Percentiles rank a stretch among this genome's conserved stretches.
Evolutionary conservation across 139 green algal species (phyloP).

Genomic region (Pleodorina starrii): DNA sequence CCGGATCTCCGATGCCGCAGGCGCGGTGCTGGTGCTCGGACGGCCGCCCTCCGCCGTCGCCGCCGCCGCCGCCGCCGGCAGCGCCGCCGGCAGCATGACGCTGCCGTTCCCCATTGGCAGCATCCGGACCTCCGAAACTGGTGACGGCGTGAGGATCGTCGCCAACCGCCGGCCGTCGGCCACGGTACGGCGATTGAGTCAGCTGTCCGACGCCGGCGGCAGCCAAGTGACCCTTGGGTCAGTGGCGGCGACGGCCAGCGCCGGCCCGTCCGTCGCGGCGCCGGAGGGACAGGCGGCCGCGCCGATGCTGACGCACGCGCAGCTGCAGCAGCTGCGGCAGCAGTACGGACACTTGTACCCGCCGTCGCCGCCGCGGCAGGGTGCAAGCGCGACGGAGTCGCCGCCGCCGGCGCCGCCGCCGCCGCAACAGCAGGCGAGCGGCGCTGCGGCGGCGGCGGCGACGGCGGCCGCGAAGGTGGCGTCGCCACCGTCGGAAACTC

Average conservation of each 20-base stretch:
- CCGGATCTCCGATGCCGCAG: conserved; percentile 4
- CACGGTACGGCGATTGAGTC: neutral
- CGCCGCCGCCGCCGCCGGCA: neutral
- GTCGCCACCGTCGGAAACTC: neutral
- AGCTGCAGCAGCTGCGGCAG: conserved; percentile 42
- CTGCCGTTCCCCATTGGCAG: conserved; percentile 20
- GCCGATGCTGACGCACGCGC: neutral
- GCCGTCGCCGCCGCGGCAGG: conserved; percentile 2
- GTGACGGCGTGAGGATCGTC: conserved; percentile 31
- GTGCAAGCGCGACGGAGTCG: neutral
- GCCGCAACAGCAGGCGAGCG: neutral
- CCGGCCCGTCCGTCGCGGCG: neutral
- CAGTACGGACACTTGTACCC: conserved; percentile 29
- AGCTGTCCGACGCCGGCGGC: conserved; percentile 1
- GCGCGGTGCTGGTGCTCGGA: neutral
- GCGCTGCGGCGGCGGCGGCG: neutral
- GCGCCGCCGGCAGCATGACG: neutral
- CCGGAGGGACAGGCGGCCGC: neutral
- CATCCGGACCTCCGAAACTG: conserved; percentile 10
- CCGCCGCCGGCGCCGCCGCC: neutral
- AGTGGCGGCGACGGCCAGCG: neutral
- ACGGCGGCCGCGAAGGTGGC: neutral
- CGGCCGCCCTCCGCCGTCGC: neutral
- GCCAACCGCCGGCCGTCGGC: neutral
- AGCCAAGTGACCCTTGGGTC: neutral